phyloP scores from a whole-genome alignment of 176 grass and related monocot genomes.

The Pharus latifolius region DNA sequence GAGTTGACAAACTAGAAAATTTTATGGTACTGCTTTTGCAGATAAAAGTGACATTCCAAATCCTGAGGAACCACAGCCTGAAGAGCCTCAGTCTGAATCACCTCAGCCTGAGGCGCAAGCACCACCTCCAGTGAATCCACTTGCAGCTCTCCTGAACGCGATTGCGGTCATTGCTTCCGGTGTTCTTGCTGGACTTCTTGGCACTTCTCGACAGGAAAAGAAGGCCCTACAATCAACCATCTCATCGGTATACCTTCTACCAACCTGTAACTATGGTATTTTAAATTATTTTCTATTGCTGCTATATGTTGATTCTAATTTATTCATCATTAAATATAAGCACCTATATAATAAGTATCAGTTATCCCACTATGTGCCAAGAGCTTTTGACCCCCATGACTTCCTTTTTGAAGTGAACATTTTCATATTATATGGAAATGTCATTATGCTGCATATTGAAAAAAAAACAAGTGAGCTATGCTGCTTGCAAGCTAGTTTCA shows the following conservation, averaged over 20 bases:
- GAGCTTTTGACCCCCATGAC: no score
- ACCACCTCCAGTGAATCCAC: slow-evolving; percentile 31
- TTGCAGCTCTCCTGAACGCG: slow-evolving; percentile 55
- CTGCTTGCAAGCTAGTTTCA: not conserved
- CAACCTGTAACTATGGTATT: slow-evolving; percentile 4
- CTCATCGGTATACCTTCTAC: slow-evolving; percentile 58
- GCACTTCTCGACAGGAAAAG: slow-evolving; percentile 68
- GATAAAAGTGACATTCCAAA: slow-evolving; percentile 17
- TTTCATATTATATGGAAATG: not conserved
- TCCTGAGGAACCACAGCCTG: not conserved
- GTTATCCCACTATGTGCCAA: no score
- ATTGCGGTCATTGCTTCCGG: slow-evolving; percentile 72
- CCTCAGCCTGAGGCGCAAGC: slow-evolving; percentile 24
- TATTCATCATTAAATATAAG: not conserved
- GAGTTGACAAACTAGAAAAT: not conserved
- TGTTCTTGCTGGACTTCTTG: slow-evolving; percentile 75
- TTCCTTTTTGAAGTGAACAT: not conserved
- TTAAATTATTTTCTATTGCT: slow-evolving; percentile 5
- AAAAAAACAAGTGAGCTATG: not conserved
- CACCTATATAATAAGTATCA: not conserved
- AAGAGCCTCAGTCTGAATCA: slow-evolving; percentile 17
- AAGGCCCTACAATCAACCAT: slow-evolving; percentile 45
- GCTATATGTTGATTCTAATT: not conserved
- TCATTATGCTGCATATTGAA: not conserved
- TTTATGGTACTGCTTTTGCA: not conserved